Evolutionary conservation across 306 rosid species (phyloP), one percentile per base, ranked within the genome.

Genomic region (Pueraria montana): DNA sequence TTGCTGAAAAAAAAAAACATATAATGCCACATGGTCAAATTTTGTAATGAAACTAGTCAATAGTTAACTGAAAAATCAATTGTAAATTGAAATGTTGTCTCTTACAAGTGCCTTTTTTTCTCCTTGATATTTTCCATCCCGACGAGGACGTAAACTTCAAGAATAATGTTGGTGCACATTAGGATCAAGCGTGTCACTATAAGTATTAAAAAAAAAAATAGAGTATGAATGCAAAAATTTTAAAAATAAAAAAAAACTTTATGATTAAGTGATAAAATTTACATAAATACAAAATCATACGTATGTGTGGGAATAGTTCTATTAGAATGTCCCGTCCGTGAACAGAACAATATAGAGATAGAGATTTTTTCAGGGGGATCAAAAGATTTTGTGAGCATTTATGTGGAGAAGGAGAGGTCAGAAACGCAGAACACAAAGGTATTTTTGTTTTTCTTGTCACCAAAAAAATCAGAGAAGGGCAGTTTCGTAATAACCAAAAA

Each of bases 401-500:
- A 21, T 56, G 69, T 42, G 76, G 76, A 67, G 32, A 63, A 17
- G 72, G 13, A 66, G 38, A 78, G 7, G 40, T 8, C 1, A 18
- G 32, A 58, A 43, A 42, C 14, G 8, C 56, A 62, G 21, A 46
- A 20, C 62, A 7, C 18, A 3, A 62, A 20, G 71, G 45, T 77
- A n/a, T 76, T 59, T 45, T 10, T 46, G 56, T 76, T 59, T 40
- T 58, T 40, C 24, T 36, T 4, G 27, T 1, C 20, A 24, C 2
- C 10, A 74, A 2, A 23, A 62, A 78, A 68, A 63, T 66, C 83
- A 32, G 4, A 4, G 0, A 76, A 71, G 87, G 80, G 9, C 32
- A 78, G 1, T 70, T 64, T 71, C 20, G 89, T 84, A 66, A 24
- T 67, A 58, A 32, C 62, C 2, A 38, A 38, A 42, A 16, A 20